phyloP scores from a whole-genome alignment of 306 rosid genomes.

The Comarum palustre region DNA sequence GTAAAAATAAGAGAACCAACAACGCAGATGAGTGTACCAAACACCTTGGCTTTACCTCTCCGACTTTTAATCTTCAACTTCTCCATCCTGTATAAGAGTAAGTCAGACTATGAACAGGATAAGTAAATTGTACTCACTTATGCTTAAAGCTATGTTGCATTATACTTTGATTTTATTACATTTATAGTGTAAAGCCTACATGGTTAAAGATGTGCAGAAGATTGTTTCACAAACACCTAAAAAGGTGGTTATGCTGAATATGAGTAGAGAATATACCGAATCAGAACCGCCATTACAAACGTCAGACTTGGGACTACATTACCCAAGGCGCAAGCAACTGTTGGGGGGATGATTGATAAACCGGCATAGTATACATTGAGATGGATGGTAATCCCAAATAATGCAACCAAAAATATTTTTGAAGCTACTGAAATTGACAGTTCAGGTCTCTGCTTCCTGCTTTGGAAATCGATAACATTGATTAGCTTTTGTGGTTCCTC shows the following conservation, averaged over 20 bases:
- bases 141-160: neutral
- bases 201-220: neutral
- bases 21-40: constrained; percentile 34
- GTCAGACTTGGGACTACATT: constrained; percentile 38
- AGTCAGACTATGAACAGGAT: neutral
- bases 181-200: neutral
- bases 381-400: constrained; percentile 36
- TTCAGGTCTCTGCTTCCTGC: constrained; percentile 33
- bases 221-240: neutral
- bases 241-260: neutral
- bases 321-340: constrained; percentile 34
- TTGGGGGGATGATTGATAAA: constrained; percentile 26
- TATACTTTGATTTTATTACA: neutral
- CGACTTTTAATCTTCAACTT: constrained; percentile 29
- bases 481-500: neutral
- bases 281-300: constrained; percentile 27
- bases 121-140: neutral
- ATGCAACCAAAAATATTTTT: constrained; percentile 31
- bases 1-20: constrained; percentile 37
- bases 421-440: constrained; percentile 18
- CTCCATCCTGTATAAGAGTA: constrained; percentile 33
- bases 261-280: constrained; percentile 19
- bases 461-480: neutral
- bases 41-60: constrained; percentile 37
- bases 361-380: constrained; percentile 37